Base-by-base conservation (phyloP, 441 rosid species). In the Pelargonium cotyledonis region DNA sequence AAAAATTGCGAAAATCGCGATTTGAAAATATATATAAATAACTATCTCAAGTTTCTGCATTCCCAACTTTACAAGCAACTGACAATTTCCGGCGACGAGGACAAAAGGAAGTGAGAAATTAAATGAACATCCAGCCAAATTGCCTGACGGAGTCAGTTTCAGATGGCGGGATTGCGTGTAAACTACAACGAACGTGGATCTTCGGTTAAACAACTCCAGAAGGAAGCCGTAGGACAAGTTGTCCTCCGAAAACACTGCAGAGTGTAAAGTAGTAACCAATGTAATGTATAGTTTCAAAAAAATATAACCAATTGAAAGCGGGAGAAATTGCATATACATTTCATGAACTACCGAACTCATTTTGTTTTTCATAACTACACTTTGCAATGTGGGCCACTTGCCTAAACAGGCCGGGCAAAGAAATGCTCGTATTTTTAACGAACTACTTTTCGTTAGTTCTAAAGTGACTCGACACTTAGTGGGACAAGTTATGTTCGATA, bases 231-330 rank as follows among this genome's bases (percentile, higher is more conserved):
- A 94, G 95, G 68, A 94, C 96, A 63, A 91, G 95, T 85, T 91
- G 99, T 55, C 99, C 99, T 63, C 97, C 99, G 49, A 94, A 89
- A 58, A 94, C 97, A 74, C 99, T 94, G 90, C 80, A 84, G 29
- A 68, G 35, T 0, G 23, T 5, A 18, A 55, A 55, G 61, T 55
- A 6, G n/a, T 15, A 55, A 21, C 8, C 8, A 6, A 53, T 4
- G 18, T n/a, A 53, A 53, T 6, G 60, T 53, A n/a, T 53, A 53
- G 60, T 53, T 53, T 53, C 19, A 0, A 1, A n/a, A 15, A 53
- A 4, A 14, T 11, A 15, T 49, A 2, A 29, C 35, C 0, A 29
- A 29, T 4, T 29, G 35, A 29, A 29, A 29, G 4, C 35, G 3
- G 35, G 35, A 29, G 35, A 29, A 29, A 29, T 29, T 29, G 40